Conservation (phyloP, 257 asterid genomes). For the Ajuga chamaepitys region DNA sequence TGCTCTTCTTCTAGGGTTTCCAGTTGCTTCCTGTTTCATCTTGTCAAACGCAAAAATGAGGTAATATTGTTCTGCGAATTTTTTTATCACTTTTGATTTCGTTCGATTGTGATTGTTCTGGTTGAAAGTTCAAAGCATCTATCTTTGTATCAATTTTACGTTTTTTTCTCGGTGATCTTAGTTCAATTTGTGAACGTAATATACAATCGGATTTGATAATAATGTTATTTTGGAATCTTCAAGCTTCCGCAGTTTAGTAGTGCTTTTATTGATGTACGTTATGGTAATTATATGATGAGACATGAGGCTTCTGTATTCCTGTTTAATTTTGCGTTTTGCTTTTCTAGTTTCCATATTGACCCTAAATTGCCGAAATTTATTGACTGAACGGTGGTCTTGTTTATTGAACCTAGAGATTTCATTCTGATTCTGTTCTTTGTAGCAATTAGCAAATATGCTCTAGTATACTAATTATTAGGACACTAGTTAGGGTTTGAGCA, state of each 20-base stretch:
- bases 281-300: neutral
- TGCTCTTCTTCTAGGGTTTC: constrained; percentile 48
- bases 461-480: neutral
- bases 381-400: neutral
- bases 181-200: neutral
- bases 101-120: neutral
- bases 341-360: too few species aligned
- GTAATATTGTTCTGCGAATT: constrained; percentile 14
- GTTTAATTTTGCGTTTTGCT: neutral
- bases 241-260: neutral
- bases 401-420: neutral
- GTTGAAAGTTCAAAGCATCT: neutral
- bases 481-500: neutral
- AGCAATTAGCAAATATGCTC: neutral
- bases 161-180: neutral
- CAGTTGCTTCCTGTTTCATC: neutral
- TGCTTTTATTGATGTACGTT: neutral
- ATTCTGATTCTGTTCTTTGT: neutral
- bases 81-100: neutral
- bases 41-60: constrained; percentile 38
- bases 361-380: neutral
- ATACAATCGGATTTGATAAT: neutral
- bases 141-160: neutral
- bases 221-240: neutral
- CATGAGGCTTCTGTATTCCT: too few species aligned